Evolutionary conservation across 2,329 filamentous ascomycete genomes (phyloP).

Genomic region (Arthrobotrys pseudoclavata): DNA sequence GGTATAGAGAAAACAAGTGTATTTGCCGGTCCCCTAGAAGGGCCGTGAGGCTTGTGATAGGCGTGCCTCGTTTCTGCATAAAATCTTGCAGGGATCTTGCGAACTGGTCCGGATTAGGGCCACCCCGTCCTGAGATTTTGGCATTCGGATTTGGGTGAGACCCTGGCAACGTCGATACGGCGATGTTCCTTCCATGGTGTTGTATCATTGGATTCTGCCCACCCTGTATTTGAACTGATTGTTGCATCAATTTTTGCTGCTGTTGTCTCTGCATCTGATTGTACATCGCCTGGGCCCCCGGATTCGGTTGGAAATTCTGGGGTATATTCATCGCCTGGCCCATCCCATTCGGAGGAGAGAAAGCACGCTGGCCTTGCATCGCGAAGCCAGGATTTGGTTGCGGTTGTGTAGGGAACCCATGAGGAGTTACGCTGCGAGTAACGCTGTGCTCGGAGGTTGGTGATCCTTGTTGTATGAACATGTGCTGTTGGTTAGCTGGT

Average conservation of each 20-base stretch:
- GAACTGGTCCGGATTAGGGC: constrained; percentile 75
- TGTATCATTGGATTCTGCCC: constrained; percentile 65
- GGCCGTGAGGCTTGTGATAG: constrained; percentile 78
- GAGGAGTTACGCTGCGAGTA: constrained; percentile 76
- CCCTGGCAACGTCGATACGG: constrained; percentile 71
- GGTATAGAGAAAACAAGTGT: constrained; percentile 82
- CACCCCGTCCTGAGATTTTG: constrained; percentile 63
- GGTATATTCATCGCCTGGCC: constrained; percentile 56
- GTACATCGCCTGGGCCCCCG: constrained; percentile 66
- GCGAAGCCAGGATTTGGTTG: constrained; percentile 54
- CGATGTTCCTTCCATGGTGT: constrained; percentile 72
- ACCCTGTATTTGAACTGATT: constrained; percentile 67
- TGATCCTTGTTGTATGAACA: constrained; percentile 78
- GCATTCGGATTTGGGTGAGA: constrained; percentile 66
- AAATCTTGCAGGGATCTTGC: constrained; percentile 82
- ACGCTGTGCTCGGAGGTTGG: constrained; percentile 81
- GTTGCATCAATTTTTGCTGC: constrained; percentile 68
- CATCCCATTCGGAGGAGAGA: constrained; percentile 71
- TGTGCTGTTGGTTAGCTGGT: constrained; percentile 76
- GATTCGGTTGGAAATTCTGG: constrained; percentile 68
- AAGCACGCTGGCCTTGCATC: constrained; percentile 67
- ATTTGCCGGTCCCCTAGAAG: constrained; percentile 80
- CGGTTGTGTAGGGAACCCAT: constrained; percentile 70
- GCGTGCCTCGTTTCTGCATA: constrained; percentile 80
- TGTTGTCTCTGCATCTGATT: constrained; percentile 66